Conservation (phyloP, 192 early-diverging fungal genomes). For the Gryganskiella cystojenkinii region DNA sequence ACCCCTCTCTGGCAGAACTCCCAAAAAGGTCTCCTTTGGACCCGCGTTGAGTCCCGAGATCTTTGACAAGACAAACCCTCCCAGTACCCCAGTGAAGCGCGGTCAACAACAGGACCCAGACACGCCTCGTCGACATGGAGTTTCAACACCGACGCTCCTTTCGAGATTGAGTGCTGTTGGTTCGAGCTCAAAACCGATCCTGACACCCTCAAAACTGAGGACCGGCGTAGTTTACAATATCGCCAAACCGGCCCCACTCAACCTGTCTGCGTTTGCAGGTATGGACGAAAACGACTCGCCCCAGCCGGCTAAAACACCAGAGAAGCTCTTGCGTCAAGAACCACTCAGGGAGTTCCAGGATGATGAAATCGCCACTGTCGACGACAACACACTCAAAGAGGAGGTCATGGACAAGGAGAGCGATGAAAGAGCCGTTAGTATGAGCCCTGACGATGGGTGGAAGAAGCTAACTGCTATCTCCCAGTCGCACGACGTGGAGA, state of each 20-base stretch:
- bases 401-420: too few species aligned
- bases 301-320: neutral
- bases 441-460: neutral
- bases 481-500: too few species aligned
- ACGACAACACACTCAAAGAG: too few species aligned
- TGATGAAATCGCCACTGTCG: too few species aligned
- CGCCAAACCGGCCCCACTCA: conserved; percentile 23
- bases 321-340: neutral
- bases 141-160: conserved; percentile 17
- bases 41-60: conserved; percentile 69
- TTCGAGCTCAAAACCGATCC: conserved; percentile 19
- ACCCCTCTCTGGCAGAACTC: conserved; percentile 11
- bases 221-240: conserved; percentile 9
- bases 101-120: conserved; percentile 48
- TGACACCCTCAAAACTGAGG: conserved; percentile 26
- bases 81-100: conserved; percentile 63
- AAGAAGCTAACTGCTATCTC: neutral
- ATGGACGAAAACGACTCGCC: too few species aligned
- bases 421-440: too few species aligned
- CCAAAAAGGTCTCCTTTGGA: conserved; percentile 61
- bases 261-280: conserved; percentile 6
- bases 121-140: conserved; percentile 12
- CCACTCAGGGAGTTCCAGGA: too few species aligned
- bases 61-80: conserved; percentile 64
- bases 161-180: conserved; percentile 5